Evolutionary conservation across 2,329 filamentous ascomycete species (phyloP).

Genomic region (Alternaria sp.): DNA sequence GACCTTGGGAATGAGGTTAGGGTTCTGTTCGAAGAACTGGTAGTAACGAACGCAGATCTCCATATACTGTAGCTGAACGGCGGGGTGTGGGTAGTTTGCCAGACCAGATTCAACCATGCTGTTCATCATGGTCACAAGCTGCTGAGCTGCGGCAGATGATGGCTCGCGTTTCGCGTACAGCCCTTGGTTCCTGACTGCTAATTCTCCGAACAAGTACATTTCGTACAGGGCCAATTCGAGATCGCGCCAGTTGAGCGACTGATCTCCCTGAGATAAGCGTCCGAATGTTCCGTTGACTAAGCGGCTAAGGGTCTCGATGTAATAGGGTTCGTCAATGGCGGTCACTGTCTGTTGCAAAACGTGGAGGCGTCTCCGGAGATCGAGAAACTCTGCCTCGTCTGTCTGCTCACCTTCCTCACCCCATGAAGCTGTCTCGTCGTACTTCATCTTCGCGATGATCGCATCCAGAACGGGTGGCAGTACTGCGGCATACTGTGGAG

Average conservation of each 20-base stretch:
- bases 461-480: slow-evolving; percentile 88
- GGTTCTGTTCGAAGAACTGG: slow-evolving; percentile 87
- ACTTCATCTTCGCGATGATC: slow-evolving; percentile 95
- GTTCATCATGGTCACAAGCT: slow-evolving; percentile 89
- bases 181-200: slow-evolving; percentile 87
- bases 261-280: slow-evolving; percentile 73
- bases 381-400: slow-evolving; percentile 96
- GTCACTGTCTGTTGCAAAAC: slow-evolving; percentile 93
- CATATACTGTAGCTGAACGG: slow-evolving; percentile 96
- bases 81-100: slow-evolving; percentile 84
- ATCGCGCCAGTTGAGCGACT: slow-evolving; percentile 90
- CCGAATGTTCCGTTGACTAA: slow-evolving; percentile 89
- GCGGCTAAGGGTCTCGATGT: slow-evolving; percentile 86
- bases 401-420: slow-evolving; percentile 93
- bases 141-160: slow-evolving; percentile 78
- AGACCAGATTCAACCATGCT: slow-evolving; percentile 96
- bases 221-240: slow-evolving; percentile 92
- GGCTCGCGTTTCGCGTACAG: slow-evolving; percentile 87
- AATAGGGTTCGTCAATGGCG: slow-evolving; percentile 84
- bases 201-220: slow-evolving; percentile 94
- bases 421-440: slow-evolving; percentile 93
- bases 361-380: slow-evolving; percentile 87
- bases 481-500: slow-evolving; percentile 79
- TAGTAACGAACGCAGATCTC: slow-evolving; percentile 96
- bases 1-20: slow-evolving; percentile 81